These are phyloP conservation scores for Castanospermum australe DNA, from an alignment of 306 rosid genomes.

Conservation along the genomic window DNA sequence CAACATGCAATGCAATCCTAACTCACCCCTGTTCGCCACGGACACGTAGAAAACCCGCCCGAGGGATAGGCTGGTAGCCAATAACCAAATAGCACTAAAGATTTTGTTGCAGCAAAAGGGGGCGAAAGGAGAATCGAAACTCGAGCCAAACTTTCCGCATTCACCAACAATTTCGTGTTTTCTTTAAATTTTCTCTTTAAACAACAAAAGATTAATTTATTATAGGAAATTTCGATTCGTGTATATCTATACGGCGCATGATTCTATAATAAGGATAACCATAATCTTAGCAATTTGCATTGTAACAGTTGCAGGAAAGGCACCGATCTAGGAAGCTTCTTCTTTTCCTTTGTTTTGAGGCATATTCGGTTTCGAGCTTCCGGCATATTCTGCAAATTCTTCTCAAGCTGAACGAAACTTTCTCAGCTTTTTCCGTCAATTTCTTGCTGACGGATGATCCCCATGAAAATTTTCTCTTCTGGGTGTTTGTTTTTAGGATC, in stretches of 20 bases:
- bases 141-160: constrained; percentile 38
- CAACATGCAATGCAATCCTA: no score
- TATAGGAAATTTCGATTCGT: not conserved
- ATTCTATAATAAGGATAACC: not conserved
- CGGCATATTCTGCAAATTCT: constrained; percentile 1
- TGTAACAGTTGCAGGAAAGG: not conserved
- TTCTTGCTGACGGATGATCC: not conserved
- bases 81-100: not conserved
- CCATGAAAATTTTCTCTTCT: not conserved
- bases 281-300: not conserved
- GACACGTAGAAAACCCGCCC: no score
- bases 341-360: constrained; percentile 10
- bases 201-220: not conserved
- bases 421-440: constrained; percentile 34
- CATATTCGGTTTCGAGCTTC: constrained; percentile 14
- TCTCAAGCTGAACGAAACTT: constrained; percentile 19
- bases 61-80: no score
- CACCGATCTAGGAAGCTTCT: not conserved
- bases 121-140: constrained; percentile 20
- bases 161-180: not conserved
- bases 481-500: constrained; percentile 12
- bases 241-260: not conserved
- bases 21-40: no score
- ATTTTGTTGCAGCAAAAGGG: not conserved
- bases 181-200: not conserved